These are phyloP conservation scores for Graphilbum fragrans DNA, from an alignment of 2,329 filamentous ascomycete species.

Conservation along the genomic window DNA sequence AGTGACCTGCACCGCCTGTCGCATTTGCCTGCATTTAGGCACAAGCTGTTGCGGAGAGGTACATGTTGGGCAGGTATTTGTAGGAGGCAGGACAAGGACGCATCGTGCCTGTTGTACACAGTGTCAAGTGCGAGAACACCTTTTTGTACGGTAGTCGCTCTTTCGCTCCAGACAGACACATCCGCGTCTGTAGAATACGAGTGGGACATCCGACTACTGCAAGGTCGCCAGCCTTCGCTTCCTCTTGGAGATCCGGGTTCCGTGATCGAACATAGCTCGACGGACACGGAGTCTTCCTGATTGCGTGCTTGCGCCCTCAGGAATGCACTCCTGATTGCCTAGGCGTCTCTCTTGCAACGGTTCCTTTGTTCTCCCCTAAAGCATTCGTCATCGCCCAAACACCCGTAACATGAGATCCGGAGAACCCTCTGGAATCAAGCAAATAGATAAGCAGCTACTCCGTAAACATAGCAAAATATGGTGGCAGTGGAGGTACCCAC, in stretches of 20 bases:
- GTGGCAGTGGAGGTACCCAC: neutral
- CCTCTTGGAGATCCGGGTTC: no score
- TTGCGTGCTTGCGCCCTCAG: neutral
- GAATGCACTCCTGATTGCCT: neutral
- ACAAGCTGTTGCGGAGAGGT: neutral
- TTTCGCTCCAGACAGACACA: no score
- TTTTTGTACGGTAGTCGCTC: no score
- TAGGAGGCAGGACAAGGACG: no score
- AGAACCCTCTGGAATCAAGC: neutral
- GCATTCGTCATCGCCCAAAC: slow-evolving; percentile 1
- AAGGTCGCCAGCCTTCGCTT: no score
- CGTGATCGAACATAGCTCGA: neutral
- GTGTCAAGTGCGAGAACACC: no score
- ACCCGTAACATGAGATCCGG: neutral
- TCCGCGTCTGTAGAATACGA: no score
- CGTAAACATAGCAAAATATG: neutral
- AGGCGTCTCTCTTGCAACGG: neutral
- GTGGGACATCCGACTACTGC: no score
- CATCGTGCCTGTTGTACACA: no score
- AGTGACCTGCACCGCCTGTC: neutral
- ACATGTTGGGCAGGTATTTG: slow-evolving; percentile 1
- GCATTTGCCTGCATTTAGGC: slow-evolving; percentile 1
- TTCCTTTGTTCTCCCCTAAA: neutral
- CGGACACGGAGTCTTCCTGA: neutral
- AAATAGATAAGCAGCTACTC: neutral